Percentiles rank a stretch among this genome's conserved stretches.
Evolutionary conservation across 768 basidiomycete species (phyloP).

Genomic region (Coprinopsis strossmayeri): DNA sequence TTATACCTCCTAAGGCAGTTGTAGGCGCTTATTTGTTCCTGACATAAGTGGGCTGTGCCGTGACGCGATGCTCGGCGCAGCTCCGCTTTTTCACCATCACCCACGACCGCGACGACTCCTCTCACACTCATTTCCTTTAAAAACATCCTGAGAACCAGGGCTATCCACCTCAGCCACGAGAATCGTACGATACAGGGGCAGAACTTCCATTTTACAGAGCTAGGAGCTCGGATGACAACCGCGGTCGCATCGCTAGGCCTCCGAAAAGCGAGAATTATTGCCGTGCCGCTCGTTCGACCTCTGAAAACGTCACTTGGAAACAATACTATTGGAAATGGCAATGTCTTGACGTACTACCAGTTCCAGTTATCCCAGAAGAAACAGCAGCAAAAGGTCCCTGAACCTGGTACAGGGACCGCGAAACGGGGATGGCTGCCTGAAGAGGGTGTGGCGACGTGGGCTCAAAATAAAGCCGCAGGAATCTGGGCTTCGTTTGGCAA

Average conservation of each 20-base stretch:
- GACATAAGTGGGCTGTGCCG: no score
- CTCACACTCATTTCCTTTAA: no score
- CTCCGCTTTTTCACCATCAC: no score
- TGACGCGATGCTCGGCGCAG: no score
- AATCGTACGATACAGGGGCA: no score
- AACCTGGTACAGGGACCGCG: constrained; percentile 10
- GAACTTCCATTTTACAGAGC: no score
- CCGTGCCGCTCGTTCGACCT: constrained; percentile 36
- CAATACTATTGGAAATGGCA: no score
- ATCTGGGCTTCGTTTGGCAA: constrained; percentile 68
- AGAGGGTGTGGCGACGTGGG: constrained; percentile 43
- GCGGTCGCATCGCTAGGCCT: constrained; percentile 14
- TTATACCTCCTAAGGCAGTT: no score
- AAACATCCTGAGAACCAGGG: no score
- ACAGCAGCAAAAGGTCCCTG: constrained; percentile 7
- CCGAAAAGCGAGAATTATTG: constrained; percentile 36
- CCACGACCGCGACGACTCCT: no score
- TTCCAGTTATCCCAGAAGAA: constrained; percentile 29
- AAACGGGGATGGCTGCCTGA: constrained; percentile 28
- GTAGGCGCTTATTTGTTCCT: no score
- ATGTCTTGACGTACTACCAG: constrained; percentile 32
- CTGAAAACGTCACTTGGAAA: neutral
- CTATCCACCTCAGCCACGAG: no score
- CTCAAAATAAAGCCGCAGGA: constrained; percentile 42
- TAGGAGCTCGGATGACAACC: constrained; percentile 10